These are phyloP conservation scores for Emericellopsis cladophorae DNA, from an alignment of 2,329 filamentous ascomycete species.

Conservation along the genomic window DNA sequence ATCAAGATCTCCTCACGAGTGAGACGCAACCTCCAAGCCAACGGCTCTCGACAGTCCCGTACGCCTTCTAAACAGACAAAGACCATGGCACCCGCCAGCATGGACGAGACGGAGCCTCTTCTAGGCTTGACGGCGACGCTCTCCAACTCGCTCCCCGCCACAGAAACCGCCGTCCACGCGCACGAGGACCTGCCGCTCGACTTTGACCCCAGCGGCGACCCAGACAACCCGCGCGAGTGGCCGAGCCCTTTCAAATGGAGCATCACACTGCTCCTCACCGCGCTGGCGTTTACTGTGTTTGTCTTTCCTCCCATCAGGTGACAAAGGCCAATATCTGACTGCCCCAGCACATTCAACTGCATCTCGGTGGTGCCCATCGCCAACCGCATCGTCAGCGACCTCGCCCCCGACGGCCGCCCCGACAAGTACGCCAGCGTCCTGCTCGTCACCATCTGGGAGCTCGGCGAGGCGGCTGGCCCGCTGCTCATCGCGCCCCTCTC, in stretches of 20 bases:
- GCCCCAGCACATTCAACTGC: conserved; percentile 40
- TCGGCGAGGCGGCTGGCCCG: conserved; percentile 51
- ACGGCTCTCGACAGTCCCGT: no score
- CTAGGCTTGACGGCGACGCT: neutral
- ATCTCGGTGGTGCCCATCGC: conserved; percentile 42
- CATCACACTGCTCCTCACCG: conserved; percentile 36
- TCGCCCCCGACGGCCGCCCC: conserved; percentile 13
- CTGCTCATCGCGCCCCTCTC: conserved; percentile 48
- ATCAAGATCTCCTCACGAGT: no score
- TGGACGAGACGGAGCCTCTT: conserved; percentile 1
- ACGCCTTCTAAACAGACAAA: neutral
- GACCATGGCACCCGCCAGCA: neutral
- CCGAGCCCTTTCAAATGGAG: conserved; percentile 35
- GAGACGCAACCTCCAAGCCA: no score
- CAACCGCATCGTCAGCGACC: conserved; percentile 34
- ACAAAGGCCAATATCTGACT: neutral
- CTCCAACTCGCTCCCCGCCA: no score
- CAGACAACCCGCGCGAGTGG: conserved; percentile 40
- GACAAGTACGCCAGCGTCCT: conserved; percentile 39
- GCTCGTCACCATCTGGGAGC: conserved; percentile 59
- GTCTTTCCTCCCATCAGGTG: conserved; percentile 4
- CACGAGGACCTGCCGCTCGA: neutral
- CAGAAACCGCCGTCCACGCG: neutral
- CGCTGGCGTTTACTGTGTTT: conserved; percentile 45
- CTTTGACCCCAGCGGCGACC: conserved; percentile 4